These are phyloP conservation scores for Paecilomyces sp. DNA, from an alignment of 2,329 filamentous ascomycete species.

Conservation along the genomic window DNA sequence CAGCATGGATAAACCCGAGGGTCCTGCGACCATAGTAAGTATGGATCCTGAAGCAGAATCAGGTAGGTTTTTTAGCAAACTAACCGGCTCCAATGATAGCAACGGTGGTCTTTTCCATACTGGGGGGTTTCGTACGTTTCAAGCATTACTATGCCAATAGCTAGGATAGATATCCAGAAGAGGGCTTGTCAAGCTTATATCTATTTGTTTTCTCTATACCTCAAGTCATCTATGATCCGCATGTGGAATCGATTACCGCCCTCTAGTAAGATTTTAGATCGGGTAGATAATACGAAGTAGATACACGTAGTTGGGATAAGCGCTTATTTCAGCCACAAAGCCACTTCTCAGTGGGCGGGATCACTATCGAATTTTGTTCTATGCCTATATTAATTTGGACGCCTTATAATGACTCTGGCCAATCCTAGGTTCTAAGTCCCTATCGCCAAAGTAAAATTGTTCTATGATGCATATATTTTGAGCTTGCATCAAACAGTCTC, in stretches of 20 bases:
- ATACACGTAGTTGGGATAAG: neutral
- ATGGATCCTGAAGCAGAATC: neutral
- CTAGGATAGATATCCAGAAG: neutral
- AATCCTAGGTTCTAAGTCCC: neutral
- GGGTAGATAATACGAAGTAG: too few species aligned
- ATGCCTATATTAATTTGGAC: too few species aligned
- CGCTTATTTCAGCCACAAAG: neutral
- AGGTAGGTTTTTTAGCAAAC: neutral
- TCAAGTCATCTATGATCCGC: too few species aligned
- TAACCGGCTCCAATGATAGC: neutral
- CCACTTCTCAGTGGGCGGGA: neutral
- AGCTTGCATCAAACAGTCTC: too few species aligned
- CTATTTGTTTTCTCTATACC: neutral
- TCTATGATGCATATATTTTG: too few species aligned
- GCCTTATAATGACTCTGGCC: too few species aligned
- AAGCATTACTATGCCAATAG: neutral
- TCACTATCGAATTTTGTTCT: neutral
- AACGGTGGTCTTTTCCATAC: neutral
- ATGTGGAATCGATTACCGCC: neutral
- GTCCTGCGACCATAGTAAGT: neutral
- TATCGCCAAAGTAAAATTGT: neutral
- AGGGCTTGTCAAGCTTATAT: neutral
- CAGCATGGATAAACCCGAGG: constrained; percentile 7
- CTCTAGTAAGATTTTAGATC: neutral
- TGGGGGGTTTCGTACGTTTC: neutral